Percentiles rank a stretch among this genome's conserved stretches.
Evolutionary conservation across 2,329 filamentous ascomycete species (phyloP).

Genomic region (Neocucurbitaria cava): DNA sequence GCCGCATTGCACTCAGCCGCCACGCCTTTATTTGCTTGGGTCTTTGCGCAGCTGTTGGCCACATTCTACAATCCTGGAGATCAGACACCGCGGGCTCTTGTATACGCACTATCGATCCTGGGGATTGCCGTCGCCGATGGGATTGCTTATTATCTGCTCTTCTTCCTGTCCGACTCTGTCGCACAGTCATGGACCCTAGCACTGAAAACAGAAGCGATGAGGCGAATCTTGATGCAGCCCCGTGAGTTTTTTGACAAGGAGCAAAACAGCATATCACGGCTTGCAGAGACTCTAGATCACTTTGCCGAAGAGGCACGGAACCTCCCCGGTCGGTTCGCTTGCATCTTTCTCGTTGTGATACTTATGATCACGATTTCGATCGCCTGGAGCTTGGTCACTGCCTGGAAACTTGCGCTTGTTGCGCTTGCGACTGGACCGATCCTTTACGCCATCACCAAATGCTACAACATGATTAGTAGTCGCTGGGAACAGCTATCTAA

Average conservation of each 20-base stretch:
- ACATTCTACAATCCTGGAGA: conserved; percentile 68
- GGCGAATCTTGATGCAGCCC: conserved; percentile 75
- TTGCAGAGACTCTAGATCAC: conserved; percentile 77
- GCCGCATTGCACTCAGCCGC: conserved; percentile 70
- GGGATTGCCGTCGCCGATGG: conserved; percentile 73
- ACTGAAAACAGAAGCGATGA: conserved; percentile 72
- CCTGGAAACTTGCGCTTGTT: conserved; percentile 83
- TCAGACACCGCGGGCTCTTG: conserved; percentile 60
- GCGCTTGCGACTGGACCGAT: conserved; percentile 72
- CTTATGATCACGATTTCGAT: conserved; percentile 74
- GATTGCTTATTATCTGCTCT: conserved; percentile 67
- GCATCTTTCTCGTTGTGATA: conserved; percentile 70
- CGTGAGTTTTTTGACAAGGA: conserved; percentile 78
- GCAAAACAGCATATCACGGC: conserved; percentile 66
- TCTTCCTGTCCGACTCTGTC: conserved; percentile 74
- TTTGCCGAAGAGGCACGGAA: conserved; percentile 89
- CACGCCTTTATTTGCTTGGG: conserved; percentile 77
- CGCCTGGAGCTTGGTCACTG: conserved; percentile 74
- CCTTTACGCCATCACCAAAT: conserved; percentile 69
- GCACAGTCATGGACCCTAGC: conserved; percentile 80
- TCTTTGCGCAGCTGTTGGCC: conserved; percentile 74
- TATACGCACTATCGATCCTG: conserved; percentile 75
- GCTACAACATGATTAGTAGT: conserved; percentile 69
- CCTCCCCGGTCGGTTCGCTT: conserved; percentile 78
- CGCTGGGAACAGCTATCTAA: conserved; percentile 77